A percentile compares a stretch with the other conserved stretches of the same genome.
Conservation (phyloP, 2,329 filamentous ascomycete species). For the Coniochaeta sp. region DNA sequence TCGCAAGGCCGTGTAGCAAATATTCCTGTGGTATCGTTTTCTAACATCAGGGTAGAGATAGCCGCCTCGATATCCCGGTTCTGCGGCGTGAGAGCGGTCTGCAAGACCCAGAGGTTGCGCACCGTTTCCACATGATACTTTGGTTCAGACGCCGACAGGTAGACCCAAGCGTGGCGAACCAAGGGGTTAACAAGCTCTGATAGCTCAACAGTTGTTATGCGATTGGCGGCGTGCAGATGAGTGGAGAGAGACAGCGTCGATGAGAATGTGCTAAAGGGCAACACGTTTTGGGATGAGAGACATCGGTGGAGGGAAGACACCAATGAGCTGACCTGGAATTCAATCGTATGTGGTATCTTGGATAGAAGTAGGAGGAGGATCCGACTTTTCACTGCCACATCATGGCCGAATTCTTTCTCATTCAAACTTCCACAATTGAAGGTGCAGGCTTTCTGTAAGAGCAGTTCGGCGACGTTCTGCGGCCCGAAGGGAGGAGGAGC, state of each 20-base stretch:
- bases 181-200: constrained; percentile 60
- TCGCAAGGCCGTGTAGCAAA: constrained; percentile 46
- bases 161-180: constrained; percentile 68
- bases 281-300: constrained; percentile 26
- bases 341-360: constrained; percentile 38
- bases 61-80: constrained; percentile 75
- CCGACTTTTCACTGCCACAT: constrained; percentile 49
- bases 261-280: constrained; percentile 49
- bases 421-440: constrained; percentile 41
- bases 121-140: constrained; percentile 95
- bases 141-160: constrained; percentile 72
- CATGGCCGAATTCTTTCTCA: constrained; percentile 29
- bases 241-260: constrained; percentile 51
- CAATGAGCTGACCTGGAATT: constrained; percentile 38
- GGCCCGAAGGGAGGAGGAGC: constrained; percentile 51
- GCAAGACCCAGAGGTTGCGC: constrained; percentile 77
- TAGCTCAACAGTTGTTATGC: constrained; percentile 43
- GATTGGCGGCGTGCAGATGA: constrained; percentile 45
- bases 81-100: constrained; percentile 58
- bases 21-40: constrained; percentile 36
- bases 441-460: constrained; percentile 52
- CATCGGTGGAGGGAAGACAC: constrained; percentile 43
- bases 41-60: constrained; percentile 61
- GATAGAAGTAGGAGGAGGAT: constrained; percentile 50
- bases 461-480: constrained; percentile 48